Evolutionary conservation across 2,329 filamentous ascomycete genomes (phyloP).

Genomic region (Scedosporium aurantiacum): DNA sequence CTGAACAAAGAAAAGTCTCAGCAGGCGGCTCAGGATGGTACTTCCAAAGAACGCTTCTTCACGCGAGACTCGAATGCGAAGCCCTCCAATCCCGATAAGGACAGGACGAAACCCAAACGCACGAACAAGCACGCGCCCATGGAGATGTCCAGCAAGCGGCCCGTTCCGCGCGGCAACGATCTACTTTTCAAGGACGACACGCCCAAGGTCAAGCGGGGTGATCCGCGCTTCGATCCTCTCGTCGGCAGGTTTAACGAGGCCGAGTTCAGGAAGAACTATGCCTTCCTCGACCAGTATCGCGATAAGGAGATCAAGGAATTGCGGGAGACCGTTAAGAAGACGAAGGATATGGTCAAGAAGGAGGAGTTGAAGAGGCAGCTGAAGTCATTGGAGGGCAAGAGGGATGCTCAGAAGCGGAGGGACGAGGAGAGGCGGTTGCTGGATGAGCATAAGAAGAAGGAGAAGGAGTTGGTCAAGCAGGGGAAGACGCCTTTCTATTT

Average conservation of each 20-base stretch:
- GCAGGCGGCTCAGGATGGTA: conserved; percentile 17
- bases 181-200: conserved; percentile 45
- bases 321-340: conserved; percentile 50
- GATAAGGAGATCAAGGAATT: conserved; percentile 72
- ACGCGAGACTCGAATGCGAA: conserved; percentile 18
- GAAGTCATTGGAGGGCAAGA: conserved; percentile 65
- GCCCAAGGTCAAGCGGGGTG: conserved; percentile 49
- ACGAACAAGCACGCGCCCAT: conserved; percentile 74
- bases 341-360: conserved; percentile 54
- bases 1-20: conserved; percentile 28
- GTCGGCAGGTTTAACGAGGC: conserved; percentile 40
- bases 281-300: conserved; percentile 80
- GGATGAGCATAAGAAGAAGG: conserved; percentile 64
- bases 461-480: conserved; percentile 74
- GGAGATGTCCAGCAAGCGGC: conserved; percentile 69
- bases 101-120: neutral
- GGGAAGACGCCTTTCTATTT: conserved; percentile 91
- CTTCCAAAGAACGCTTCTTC: conserved; percentile 13
- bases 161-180: conserved; percentile 70
- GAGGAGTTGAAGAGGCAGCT: conserved; percentile 63
- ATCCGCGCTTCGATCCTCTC: conserved; percentile 77
- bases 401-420: conserved; percentile 59
- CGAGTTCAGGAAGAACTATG: conserved; percentile 61
- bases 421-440: conserved; percentile 60
- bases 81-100: conserved; percentile 15